phyloP scores from a whole-genome alignment of 2,329 filamentous ascomycete species.

The Cercospora sojina region DNA sequence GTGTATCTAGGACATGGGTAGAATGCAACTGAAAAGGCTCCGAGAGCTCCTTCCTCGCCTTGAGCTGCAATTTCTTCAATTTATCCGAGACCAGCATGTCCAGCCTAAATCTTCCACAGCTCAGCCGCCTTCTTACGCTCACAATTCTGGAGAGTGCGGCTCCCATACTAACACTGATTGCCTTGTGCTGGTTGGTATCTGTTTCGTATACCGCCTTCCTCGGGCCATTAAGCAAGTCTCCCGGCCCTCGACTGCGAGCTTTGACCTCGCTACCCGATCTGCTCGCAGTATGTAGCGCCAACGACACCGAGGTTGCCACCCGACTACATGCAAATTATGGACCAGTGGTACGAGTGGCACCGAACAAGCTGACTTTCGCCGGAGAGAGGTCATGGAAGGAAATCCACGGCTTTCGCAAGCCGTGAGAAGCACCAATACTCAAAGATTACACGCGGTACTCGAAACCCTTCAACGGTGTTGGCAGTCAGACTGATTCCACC shows the following conservation, averaged over 20 bases:
- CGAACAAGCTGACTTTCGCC: conserved; percentile 41
- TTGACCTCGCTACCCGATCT: neutral
- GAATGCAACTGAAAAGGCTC: too few relatives aligned
- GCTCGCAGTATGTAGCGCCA: neutral
- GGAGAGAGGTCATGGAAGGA: conserved; percentile 25
- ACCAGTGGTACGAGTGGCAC: conserved; percentile 42
- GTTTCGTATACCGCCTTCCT: conserved; percentile 11
- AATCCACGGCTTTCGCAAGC: conserved; percentile 29
- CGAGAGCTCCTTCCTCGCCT: too few relatives aligned
- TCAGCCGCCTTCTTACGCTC: neutral
- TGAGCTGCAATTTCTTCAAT: too few relatives aligned
- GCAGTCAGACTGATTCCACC: conserved; percentile 14
- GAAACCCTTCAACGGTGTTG: neutral
- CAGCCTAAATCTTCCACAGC: neutral
- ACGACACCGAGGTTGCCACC: neutral
- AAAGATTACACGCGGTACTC: conserved; percentile 19
- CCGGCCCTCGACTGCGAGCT: conserved; percentile 13
- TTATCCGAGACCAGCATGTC: too few relatives aligned
- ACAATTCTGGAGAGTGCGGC: neutral
- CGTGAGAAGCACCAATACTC: conserved; percentile 8
- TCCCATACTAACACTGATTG: neutral
- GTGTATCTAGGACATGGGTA: too few relatives aligned
- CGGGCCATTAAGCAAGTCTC: conserved; percentile 9
- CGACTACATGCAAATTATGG: conserved; percentile 41
- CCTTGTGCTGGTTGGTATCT: neutral